phyloP scores from a whole-genome alignment of 257 asterid species.

The Jacaranda mimosifolia region DNA sequence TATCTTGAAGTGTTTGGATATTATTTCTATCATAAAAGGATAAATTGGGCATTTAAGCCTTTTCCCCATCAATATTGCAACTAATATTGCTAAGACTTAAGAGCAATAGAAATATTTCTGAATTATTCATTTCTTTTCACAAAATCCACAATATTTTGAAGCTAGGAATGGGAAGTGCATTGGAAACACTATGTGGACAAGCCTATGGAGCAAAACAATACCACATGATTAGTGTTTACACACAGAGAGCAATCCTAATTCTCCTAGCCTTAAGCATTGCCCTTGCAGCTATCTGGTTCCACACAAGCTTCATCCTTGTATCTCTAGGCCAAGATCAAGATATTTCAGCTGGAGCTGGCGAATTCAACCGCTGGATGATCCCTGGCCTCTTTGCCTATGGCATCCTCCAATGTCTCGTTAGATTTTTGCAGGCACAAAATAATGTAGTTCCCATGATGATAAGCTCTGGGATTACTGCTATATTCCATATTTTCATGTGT shows the following conservation, averaged over 20 bases:
- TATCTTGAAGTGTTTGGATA: too few species aligned
- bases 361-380: slow-evolving; percentile 66
- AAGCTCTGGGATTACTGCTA: slow-evolving; percentile 54
- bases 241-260: slow-evolving; percentile 60
- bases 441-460: slow-evolving; percentile 68
- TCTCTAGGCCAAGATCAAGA: slow-evolving; percentile 61
- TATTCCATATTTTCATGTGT: slow-evolving; percentile 57
- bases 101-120: background rate
- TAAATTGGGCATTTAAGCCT: too few species aligned
- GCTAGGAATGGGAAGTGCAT: slow-evolving; percentile 83
- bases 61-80: too few species aligned
- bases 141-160: slow-evolving; percentile 37
- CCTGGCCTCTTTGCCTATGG: slow-evolving; percentile 67
- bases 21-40: too few species aligned
- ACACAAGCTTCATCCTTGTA: slow-evolving; percentile 57
- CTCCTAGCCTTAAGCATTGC: slow-evolving; percentile 51
- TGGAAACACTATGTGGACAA: slow-evolving; percentile 76
- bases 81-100: background rate
- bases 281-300: slow-evolving; percentile 62
- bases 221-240: slow-evolving; percentile 59
- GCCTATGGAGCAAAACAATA: slow-evolving; percentile 70
- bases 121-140: background rate
- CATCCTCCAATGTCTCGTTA: slow-evolving; percentile 61
- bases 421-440: slow-evolving; percentile 70
- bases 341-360: slow-evolving; percentile 63